A percentile compares a stretch with the other conserved stretches of the same genome.
Evolutionary conservation across 1,284 basidiomycete species (phyloP).

Genomic region (Rhodotorula sp.): DNA sequence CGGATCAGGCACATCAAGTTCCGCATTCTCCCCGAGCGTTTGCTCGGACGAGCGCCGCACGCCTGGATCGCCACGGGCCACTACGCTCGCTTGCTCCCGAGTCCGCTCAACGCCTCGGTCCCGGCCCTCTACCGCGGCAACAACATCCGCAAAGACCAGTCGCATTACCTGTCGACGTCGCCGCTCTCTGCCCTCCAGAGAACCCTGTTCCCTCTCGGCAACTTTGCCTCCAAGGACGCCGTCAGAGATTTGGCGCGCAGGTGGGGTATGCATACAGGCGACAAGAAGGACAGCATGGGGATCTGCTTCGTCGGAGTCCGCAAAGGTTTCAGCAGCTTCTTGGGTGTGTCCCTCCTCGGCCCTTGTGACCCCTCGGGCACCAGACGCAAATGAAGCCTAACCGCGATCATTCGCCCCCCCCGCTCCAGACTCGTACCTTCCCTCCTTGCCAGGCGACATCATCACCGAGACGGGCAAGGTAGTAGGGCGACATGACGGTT

Average conservation of each 20-base stretch:
- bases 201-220: slow-evolving; percentile 75
- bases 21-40: slow-evolving; percentile 71
- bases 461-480: slow-evolving; percentile 61
- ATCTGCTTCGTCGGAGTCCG: slow-evolving; percentile 94
- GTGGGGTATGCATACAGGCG: slow-evolving; percentile 70
- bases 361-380: neutral
- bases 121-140: slow-evolving; percentile 65
- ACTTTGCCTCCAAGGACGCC: slow-evolving; percentile 62
- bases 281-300: slow-evolving; percentile 86
- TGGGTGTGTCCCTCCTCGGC: slow-evolving; percentile 58
- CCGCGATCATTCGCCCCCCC: neutral
- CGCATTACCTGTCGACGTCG: slow-evolving; percentile 85
- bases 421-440: slow-evolving; percentile 70
- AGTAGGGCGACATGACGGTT: slow-evolving; percentile 68
- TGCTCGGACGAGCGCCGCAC: slow-evolving; percentile 50
- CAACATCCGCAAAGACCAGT: slow-evolving; percentile 83
- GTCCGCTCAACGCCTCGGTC: slow-evolving; percentile 47
- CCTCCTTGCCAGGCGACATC: slow-evolving; percentile 66
- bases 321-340: slow-evolving; percentile 68
- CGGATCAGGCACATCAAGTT: slow-evolving; percentile 76
- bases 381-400: neutral
- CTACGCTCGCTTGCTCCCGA: slow-evolving; percentile 64
- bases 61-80: slow-evolving; percentile 61
- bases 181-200: slow-evolving; percentile 63
- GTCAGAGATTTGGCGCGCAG: slow-evolving; percentile 75